Evolutionary conservation across 352 stramenopile genomes (phyloP).

Genomic region (Globisporangium radiosum): DNA sequence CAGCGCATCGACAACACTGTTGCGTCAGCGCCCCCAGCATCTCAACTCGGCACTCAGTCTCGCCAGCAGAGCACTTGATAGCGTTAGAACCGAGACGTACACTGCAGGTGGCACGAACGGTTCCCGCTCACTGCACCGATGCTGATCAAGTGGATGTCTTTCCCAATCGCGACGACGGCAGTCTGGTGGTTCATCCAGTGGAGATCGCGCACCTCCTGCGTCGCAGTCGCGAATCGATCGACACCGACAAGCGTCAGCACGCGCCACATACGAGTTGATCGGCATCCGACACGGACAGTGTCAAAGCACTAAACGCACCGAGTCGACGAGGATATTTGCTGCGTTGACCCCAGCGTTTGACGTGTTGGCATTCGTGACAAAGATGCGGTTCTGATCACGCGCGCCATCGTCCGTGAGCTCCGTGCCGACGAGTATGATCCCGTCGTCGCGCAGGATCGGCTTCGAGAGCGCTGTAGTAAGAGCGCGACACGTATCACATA

Average conservation of each 20-base stretch:
- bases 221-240: not conserved
- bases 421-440: slow-evolving; percentile 61
- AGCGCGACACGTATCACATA: not conserved
- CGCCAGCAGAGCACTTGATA: too few relatives aligned
- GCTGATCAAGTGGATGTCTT: slow-evolving; percentile 61
- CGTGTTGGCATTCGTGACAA: slow-evolving; percentile 43
- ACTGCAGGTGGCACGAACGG: slow-evolving; percentile 27
- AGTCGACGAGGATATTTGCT: slow-evolving; percentile 28
- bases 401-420: slow-evolving; percentile 19
- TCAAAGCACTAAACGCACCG: slow-evolving; percentile 21
- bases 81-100: slow-evolving; percentile 7
- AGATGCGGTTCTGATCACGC: slow-evolving; percentile 45
- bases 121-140: slow-evolving; percentile 17
- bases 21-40: not conserved
- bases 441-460: slow-evolving; percentile 67
- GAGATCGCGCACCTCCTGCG: slow-evolving; percentile 67
- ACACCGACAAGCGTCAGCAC: not conserved
- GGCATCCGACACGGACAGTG: not conserved
- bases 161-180: slow-evolving; percentile 56
- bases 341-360: slow-evolving; percentile 15
- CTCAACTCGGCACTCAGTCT: too few relatives aligned
- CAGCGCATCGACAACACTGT: not conserved
- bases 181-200: slow-evolving; percentile 46
- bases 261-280: not conserved
- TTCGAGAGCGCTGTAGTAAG: slow-evolving; percentile 54